Percentiles rank a stretch among this genome's conserved stretches.
These are phyloP conservation scores for Colletotrichum tamarilloi DNA, from an alignment of 2,329 filamentous ascomycete species.

Conservation along the genomic window DNA sequence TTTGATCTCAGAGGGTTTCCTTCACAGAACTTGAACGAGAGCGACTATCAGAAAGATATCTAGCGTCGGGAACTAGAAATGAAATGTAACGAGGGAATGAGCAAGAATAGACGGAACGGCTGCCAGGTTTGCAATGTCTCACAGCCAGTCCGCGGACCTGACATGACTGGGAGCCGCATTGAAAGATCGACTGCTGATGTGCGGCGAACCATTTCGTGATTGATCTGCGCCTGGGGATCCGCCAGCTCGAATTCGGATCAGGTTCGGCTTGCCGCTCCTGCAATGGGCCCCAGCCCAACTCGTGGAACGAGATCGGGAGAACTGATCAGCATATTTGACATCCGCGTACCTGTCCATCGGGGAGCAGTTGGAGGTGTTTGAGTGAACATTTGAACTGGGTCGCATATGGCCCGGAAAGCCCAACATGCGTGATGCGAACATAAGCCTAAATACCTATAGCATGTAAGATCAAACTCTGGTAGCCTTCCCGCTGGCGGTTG, in stretches of 20 bases:
- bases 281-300: background rate
- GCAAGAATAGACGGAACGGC: background rate
- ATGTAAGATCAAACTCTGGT: background rate
- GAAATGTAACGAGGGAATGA: background rate
- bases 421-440: background rate
- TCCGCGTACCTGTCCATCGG: background rate
- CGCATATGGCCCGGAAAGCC: background rate
- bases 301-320: background rate
- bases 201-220: constrained; percentile 1
- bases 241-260: constrained; percentile 5
- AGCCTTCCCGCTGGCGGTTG: background rate
- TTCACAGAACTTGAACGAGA: background rate
- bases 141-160: background rate
- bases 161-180: background rate
- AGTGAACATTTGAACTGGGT: background rate
- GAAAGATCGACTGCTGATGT: constrained; percentile 11
- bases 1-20: background rate
- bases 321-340: background rate
- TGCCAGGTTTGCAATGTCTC: background rate
- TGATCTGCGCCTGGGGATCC: constrained; percentile 17
- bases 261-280: background rate
- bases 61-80: background rate
- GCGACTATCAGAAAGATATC: background rate
- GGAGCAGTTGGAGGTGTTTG: background rate
- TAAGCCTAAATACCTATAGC: background rate